These are phyloP conservation scores for Camillea tinctor DNA, from an alignment of 2,329 filamentous ascomycete species.

Conservation along the genomic window DNA sequence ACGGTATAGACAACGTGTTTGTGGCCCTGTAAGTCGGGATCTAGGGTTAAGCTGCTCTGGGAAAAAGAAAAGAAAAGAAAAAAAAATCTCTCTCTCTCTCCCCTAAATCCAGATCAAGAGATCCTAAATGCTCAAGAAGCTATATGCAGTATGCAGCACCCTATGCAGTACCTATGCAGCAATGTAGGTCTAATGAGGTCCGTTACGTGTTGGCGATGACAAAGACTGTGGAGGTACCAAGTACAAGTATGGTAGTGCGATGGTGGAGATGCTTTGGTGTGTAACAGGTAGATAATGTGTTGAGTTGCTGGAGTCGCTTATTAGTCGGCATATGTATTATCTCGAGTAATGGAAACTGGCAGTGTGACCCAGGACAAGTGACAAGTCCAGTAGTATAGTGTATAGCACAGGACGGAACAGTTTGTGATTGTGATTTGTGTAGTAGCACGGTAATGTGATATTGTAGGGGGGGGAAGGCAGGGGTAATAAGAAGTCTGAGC, in stretches of 20 bases:
- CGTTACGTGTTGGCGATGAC: not conserved
- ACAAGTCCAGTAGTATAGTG: not conserved
- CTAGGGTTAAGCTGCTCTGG: not conserved
- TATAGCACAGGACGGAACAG: too few relatives aligned
- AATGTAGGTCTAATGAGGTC: not conserved
- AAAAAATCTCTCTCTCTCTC: too few relatives aligned
- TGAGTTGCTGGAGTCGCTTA: not conserved
- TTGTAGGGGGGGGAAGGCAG: too few relatives aligned
- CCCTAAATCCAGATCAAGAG: not conserved
- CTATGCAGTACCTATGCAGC: too few relatives aligned
- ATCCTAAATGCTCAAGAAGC: not conserved
- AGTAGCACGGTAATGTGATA: too few relatives aligned
- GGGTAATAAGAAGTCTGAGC: not conserved
- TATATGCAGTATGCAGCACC: too few relatives aligned
- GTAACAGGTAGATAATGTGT: not conserved
- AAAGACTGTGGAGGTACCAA: not conserved
- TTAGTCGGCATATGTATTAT: not conserved
- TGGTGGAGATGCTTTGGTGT: not conserved
- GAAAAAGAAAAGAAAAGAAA: too few relatives aligned
- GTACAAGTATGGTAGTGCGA: not conserved
- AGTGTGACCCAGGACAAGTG: not conserved
- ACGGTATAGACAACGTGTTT: slow-evolving; percentile 24
- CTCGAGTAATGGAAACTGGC: not conserved
- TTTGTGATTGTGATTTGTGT: too few relatives aligned
- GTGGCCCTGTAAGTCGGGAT: slow-evolving; percentile 20